Conservation (phyloP, 192 early-diverging fungal species). For the Geranomyces michiganensis region DNA sequence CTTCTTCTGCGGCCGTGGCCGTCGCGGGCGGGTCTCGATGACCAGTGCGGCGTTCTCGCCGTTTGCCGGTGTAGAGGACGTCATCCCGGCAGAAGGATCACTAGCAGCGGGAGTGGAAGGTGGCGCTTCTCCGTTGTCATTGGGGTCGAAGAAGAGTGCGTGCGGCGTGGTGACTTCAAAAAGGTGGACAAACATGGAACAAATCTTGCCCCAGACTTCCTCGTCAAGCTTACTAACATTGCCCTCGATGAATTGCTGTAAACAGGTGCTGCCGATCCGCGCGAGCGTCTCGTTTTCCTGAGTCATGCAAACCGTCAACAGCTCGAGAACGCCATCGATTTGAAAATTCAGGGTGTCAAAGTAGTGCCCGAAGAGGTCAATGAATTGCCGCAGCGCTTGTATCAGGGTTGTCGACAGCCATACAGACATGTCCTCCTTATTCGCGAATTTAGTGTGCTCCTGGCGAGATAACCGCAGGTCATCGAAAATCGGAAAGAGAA, state of each 20-base stretch:
- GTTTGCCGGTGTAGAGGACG: background rate
- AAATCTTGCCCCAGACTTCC: conserved; percentile 73
- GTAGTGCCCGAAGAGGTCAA: conserved; percentile 82
- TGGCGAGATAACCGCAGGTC: conserved; percentile 67
- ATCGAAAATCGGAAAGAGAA: conserved; percentile 90
- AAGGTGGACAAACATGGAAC: conserved; percentile 67
- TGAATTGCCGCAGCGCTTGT: conserved; percentile 84
- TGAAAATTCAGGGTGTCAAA: conserved; percentile 73
- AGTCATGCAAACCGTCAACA: conserved; percentile 82
- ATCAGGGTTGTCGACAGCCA: conserved; percentile 96
- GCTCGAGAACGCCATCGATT: conserved; percentile 76
- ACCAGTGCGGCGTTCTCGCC: background rate
- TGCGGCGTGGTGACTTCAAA: conserved; percentile 82
- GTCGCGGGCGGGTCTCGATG: conserved; percentile 24
- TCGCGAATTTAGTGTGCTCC: conserved; percentile 65
- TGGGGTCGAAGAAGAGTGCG: conserved; percentile 65
- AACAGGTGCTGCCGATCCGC: conserved; percentile 84
- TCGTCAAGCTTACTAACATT: conserved; percentile 77
- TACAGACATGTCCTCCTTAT: conserved; percentile 83
- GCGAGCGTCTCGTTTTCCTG: conserved; percentile 93
- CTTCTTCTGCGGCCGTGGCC: conserved; percentile 58
- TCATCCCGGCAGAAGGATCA: background rate
- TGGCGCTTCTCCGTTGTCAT: conserved; percentile 22
- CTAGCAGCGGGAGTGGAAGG: background rate
- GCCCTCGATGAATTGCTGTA: conserved; percentile 83